Percentiles rank a stretch among this genome's conserved stretches.
Conservation (phyloP, 768 basidiomycete genomes). For the Macrolepiota fuliginosa region DNA sequence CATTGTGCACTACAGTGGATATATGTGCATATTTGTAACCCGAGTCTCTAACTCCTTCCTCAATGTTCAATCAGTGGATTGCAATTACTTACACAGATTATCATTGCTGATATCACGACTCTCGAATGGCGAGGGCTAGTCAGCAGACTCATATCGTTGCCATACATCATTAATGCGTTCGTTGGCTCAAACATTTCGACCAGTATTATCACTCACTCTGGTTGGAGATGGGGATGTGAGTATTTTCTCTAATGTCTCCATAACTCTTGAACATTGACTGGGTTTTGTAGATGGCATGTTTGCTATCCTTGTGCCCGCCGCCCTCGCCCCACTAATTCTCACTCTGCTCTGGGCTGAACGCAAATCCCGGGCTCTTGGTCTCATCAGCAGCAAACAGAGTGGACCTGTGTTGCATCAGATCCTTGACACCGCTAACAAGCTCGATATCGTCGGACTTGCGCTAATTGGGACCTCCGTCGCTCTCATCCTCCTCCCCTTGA, state of each 20-base stretch:
- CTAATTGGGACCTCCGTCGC: slow-evolving; percentile 49
- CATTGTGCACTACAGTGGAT: slow-evolving; percentile 42
- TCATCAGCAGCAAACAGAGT: slow-evolving; percentile 15
- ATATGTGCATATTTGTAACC: slow-evolving; percentile 41
- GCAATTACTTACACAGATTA: slow-evolving; percentile 61
- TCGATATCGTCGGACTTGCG: slow-evolving; percentile 51
- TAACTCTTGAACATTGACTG: not conserved
- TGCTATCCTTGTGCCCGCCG: slow-evolving; percentile 49
- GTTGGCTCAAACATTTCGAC: slow-evolving; percentile 63
- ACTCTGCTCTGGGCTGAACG: slow-evolving; percentile 55
- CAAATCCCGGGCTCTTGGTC: slow-evolving; percentile 39
- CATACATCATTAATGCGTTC: slow-evolving; percentile 57
- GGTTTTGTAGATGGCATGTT: slow-evolving; percentile 49
- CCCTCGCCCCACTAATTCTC: slow-evolving; percentile 49
- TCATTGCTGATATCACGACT: slow-evolving; percentile 61
- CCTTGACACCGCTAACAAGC: slow-evolving; percentile 26
- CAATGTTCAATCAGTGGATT: slow-evolving; percentile 39
- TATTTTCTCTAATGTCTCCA: slow-evolving; percentile 15
- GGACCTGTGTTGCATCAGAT: slow-evolving; percentile 19
- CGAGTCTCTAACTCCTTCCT: not conserved
- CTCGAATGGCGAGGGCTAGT: slow-evolving; percentile 56
- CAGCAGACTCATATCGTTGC: slow-evolving; percentile 29
- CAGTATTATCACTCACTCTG: slow-evolving; percentile 34
- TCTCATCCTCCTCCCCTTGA: slow-evolving; percentile 55
- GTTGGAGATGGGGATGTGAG: slow-evolving; percentile 74